A percentile compares a stretch with the other conserved stretches of the same genome.
Conservation (phyloP, 768 basidiomycete species). For the Amanita polypyramis region DNA sequence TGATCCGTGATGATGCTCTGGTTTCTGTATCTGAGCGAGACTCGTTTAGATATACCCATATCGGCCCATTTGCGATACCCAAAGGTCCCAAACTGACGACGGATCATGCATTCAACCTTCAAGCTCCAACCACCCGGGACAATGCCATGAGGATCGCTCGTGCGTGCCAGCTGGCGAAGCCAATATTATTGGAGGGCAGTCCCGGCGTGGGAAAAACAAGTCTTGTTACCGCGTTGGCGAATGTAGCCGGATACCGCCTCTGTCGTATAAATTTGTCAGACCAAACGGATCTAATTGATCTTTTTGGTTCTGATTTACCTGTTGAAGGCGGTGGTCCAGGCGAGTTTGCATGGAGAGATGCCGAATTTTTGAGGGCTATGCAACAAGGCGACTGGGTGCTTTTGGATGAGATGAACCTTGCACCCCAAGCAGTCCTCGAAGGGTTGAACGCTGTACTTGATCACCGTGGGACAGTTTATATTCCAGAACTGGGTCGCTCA, state of each 20-base stretch:
- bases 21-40: constrained; percentile 21
- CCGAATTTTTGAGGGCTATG: constrained; percentile 87
- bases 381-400: constrained; percentile 98
- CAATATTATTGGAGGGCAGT: constrained; percentile 92
- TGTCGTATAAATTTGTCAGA: constrained; percentile 97
- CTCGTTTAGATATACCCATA: constrained; percentile 29
- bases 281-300: constrained; percentile 92
- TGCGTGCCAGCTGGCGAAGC: constrained; percentile 83
- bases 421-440: constrained; percentile 92
- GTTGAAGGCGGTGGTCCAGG: constrained; percentile 86
- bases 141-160: constrained; percentile 86
- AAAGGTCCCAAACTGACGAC: constrained; percentile 37
- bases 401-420: constrained; percentile 98
- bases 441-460: constrained; percentile 94
- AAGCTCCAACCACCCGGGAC: constrained; percentile 79
- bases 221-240: constrained; percentile 79
- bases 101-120: constrained; percentile 57
- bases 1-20: constrained; percentile 19
- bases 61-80: constrained; percentile 68
- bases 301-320: constrained; percentile 94
- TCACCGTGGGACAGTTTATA: constrained; percentile 89
- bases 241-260: constrained; percentile 63
- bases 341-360: constrained; percentile 96
- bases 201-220: constrained; percentile 99
- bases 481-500: constrained; percentile 87